phyloP scores from a whole-genome alignment of 306 rosid genomes.

The Alnus rubra region DNA sequence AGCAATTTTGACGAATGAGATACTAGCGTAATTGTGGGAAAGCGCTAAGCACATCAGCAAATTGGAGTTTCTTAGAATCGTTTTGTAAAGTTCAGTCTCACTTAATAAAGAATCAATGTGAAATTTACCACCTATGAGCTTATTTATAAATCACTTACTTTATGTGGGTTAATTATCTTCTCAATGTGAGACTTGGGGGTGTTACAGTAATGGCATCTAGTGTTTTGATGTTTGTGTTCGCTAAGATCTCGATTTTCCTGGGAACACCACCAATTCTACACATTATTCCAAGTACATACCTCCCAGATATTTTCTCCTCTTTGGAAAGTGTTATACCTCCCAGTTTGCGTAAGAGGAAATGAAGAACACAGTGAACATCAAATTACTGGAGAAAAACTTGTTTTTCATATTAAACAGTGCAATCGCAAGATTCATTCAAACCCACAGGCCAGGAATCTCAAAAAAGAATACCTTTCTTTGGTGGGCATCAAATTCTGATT shows the following conservation, averaged over 20 bases:
- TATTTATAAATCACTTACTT: too few relatives aligned
- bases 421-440: not conserved
- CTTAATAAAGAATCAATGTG: too few relatives aligned
- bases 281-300: not conserved
- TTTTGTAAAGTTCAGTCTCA: too few relatives aligned
- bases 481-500: not conserved
- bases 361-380: not conserved
- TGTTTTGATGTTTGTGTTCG: not conserved
- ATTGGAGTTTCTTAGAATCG: too few relatives aligned
- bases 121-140: too few relatives aligned
- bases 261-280: not conserved
- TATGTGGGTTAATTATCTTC: too few relatives aligned
- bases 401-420: not conserved
- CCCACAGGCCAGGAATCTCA: not conserved
- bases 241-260: not conserved
- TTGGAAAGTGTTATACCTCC: not conserved
- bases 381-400: not conserved
- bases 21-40: not conserved
- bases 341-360: too few relatives aligned
- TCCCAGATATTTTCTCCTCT: too few relatives aligned
- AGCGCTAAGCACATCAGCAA: too few relatives aligned
- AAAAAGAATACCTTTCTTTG: not conserved
- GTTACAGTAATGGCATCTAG: too few relatives aligned
- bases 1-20: not conserved
- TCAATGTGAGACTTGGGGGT: too few relatives aligned